Percentiles rank a stretch among this genome's conserved stretches.
Conservation (phyloP, 2,329 filamentous ascomycete genomes). For the Aspergillus sp. region DNA sequence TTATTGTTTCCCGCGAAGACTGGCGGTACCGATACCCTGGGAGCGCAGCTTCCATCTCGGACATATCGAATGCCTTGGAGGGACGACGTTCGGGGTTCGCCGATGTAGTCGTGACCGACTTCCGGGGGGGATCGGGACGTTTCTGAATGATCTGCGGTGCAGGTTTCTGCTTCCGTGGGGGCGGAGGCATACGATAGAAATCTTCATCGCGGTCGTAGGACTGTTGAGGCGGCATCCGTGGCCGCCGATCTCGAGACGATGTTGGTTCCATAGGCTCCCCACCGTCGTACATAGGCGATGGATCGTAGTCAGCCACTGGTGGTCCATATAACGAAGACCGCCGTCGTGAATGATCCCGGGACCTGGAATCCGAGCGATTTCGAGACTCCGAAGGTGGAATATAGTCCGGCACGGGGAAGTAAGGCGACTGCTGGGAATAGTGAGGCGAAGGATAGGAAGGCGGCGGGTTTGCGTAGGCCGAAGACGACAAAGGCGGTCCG, state of each 20-base stretch:
- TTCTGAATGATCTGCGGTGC: slow-evolving; percentile 28
- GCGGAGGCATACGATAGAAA: slow-evolving; percentile 35
- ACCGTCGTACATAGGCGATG: slow-evolving; percentile 22
- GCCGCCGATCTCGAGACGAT: slow-evolving; percentile 20
- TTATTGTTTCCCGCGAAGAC: slow-evolving; percentile 19
- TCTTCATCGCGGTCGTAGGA: slow-evolving; percentile 29
- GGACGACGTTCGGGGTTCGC: slow-evolving; percentile 20
- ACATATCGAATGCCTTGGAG: slow-evolving; percentile 26
- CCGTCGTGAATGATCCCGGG: slow-evolving; percentile 24
- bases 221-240: slow-evolving; percentile 20
- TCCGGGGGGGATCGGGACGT: slow-evolving; percentile 22
- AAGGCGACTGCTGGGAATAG: slow-evolving; percentile 19
- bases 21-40: slow-evolving; percentile 23
- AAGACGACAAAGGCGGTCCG: slow-evolving; percentile 29
- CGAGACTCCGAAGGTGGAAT: slow-evolving; percentile 11
- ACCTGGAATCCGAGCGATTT: slow-evolving; percentile 26
- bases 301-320: slow-evolving; percentile 24
- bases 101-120: slow-evolving; percentile 21
- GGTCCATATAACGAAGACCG: slow-evolving; percentile 26
- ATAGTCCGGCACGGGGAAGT: slow-evolving; percentile 21
- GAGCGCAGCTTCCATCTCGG: slow-evolving; percentile 23
- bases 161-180: slow-evolving; percentile 21
- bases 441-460: slow-evolving; percentile 24
- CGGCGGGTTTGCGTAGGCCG: slow-evolving; percentile 24
- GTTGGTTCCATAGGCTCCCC: slow-evolving; percentile 19